These are phyloP conservation scores for Phytophthora pistaciae DNA, from an alignment of 352 stramenopile species.

Conservation along the genomic window DNA sequence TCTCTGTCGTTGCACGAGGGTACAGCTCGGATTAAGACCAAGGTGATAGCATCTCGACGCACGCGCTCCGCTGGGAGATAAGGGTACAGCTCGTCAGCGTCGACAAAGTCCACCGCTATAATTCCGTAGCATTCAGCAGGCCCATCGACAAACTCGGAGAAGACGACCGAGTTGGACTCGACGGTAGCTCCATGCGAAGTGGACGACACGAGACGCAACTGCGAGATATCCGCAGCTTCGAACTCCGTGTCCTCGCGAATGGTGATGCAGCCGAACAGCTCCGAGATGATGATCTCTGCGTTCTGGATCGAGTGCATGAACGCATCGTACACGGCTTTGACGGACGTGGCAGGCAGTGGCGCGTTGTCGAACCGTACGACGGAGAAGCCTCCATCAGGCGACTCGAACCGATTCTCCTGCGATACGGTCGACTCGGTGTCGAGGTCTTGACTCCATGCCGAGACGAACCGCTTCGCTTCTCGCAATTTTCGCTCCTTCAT, in stretches of 20 bases:
- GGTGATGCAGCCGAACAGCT: constrained; percentile 54
- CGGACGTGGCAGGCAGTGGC: constrained; percentile 31
- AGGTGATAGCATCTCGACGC: constrained; percentile 40
- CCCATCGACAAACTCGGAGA: constrained; percentile 25
- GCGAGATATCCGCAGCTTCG: constrained; percentile 36
- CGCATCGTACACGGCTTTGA: constrained; percentile 46
- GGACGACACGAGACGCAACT: constrained; percentile 48
- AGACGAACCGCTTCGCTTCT: constrained; percentile 37
- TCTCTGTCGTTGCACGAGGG: constrained; percentile 3
- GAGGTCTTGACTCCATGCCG: constrained; percentile 26
- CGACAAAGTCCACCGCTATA: constrained; percentile 38
- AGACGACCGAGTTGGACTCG: constrained; percentile 31
- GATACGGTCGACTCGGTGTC: constrained; percentile 24
- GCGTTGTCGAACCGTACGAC: constrained; percentile 48
- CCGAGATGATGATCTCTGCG: constrained; percentile 59
- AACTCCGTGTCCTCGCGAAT: constrained; percentile 60
- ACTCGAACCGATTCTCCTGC: constrained; percentile 45
- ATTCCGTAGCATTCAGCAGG: constrained; percentile 12
- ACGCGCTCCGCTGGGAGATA: constrained; percentile 36
- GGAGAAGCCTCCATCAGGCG: constrained; percentile 34
- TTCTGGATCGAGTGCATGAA: constrained; percentile 51
- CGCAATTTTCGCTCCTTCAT: constrained; percentile 39
- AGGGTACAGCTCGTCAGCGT: constrained; percentile 48
- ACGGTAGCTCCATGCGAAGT: constrained; percentile 14
- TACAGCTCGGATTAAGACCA: constrained; percentile 10